phyloP scores from a whole-genome alignment of 2,329 filamentous ascomycete species.

The Aotearoamyces nothofagi region DNA sequence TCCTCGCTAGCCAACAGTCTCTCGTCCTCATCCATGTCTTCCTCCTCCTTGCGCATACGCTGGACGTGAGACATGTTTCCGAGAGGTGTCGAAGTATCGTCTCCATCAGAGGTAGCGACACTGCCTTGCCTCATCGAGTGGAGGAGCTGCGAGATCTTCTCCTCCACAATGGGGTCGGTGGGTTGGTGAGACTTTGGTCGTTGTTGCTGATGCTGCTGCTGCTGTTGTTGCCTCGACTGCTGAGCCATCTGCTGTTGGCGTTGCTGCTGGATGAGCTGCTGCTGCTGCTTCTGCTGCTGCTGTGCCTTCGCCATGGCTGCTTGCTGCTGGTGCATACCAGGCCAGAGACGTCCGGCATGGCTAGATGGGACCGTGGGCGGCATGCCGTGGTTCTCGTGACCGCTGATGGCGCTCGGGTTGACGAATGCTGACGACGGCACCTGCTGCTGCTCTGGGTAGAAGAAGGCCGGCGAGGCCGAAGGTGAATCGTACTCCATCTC shows the following conservation, averaged over 20 bases:
- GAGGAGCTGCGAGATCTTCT: conserved; percentile 84
- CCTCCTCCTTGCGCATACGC: conserved; percentile 79
- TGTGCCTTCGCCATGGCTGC: conserved; percentile 64
- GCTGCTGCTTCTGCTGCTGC: conserved; percentile 52
- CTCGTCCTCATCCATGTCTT: conserved; percentile 98
- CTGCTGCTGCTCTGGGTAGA: conserved; percentile 32
- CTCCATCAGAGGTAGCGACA: conserved; percentile 34
- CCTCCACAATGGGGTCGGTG: conserved; percentile 62
- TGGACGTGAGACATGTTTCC: conserved; percentile 47
- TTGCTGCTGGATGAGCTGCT: conserved; percentile 45
- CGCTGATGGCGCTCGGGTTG: conserved; percentile 58
- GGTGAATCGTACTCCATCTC: conserved; percentile 55
- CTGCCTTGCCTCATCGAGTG: conserved; percentile 72
- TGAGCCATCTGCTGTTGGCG: conserved; percentile 24
- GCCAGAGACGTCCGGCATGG: conserved; percentile 64
- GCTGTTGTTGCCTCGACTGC: conserved; percentile 20
- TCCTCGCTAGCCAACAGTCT: conserved; percentile 87
- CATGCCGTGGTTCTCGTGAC: conserved; percentile 39
- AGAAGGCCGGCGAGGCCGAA: conserved; percentile 42
- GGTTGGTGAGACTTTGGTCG: conserved; percentile 18
- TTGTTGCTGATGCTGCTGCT: conserved; percentile 28
- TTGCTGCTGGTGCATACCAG: conserved; percentile 83
- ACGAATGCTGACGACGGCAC: conserved; percentile 33
- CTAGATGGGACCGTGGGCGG: conserved; percentile 30
- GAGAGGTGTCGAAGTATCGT: conserved; percentile 27